Conservation (phyloP, 352 stramenopile genomes). For the Achlya hypogyna region DNA sequence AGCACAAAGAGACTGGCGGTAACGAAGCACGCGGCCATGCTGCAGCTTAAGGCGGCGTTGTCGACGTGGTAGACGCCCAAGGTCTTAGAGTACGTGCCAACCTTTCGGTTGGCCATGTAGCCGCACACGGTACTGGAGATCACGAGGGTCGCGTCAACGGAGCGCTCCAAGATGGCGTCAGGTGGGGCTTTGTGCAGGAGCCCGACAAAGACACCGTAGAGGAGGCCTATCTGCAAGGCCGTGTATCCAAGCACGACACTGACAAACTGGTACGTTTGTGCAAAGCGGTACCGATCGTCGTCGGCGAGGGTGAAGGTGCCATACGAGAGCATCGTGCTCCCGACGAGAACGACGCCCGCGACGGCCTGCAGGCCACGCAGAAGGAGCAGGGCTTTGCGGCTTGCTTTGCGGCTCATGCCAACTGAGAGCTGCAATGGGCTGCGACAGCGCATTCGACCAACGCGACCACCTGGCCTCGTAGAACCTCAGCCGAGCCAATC, state of each 20-base stretch:
- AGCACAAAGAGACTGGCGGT: conserved; percentile 3
- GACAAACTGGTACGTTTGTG: conserved; percentile 20
- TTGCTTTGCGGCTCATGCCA: background rate
- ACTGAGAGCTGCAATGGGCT: too few species aligned
- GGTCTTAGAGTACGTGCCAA: background rate
- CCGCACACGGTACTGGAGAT: background rate
- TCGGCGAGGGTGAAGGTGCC: conserved; percentile 9
- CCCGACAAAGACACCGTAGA: conserved; percentile 14
- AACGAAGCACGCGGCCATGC: background rate
- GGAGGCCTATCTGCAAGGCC: conserved; percentile 2
- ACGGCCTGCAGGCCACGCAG: conserved; percentile 1
- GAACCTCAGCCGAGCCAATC: background rate
- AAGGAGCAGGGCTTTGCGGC: background rate
- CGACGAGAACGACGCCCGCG: background rate
- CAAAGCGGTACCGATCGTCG: conserved; percentile 11
- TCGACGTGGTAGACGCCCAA: background rate
- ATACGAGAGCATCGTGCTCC: conserved; percentile 5
- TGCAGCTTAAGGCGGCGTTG: background rate
- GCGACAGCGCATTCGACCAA: background rate
- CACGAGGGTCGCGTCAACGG: conserved; percentile 2
- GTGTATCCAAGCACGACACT: conserved; percentile 18
- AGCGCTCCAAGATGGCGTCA: conserved; percentile 11
- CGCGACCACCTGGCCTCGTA: background rate
- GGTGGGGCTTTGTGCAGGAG: background rate
- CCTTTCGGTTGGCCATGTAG: conserved; percentile 6